A percentile compares a stretch with the other conserved stretches of the same genome.
Conservation (phyloP, 2,329 filamentous ascomycete species). For the Xylaria multiplex region DNA sequence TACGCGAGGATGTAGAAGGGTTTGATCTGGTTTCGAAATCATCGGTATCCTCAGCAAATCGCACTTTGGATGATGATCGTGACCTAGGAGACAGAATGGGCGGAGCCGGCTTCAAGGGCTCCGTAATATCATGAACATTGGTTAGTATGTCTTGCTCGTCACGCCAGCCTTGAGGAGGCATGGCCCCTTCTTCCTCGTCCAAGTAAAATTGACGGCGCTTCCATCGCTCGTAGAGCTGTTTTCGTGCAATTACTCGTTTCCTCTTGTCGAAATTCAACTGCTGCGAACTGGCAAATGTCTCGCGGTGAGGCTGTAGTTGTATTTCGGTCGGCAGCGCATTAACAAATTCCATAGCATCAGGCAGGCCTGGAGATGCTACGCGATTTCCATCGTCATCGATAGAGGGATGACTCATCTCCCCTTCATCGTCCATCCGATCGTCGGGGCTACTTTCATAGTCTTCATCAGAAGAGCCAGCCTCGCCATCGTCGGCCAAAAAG, state of each 20-base stretch:
- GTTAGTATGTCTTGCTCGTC: constrained; percentile 67
- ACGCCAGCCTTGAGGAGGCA: constrained; percentile 71
- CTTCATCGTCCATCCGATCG: constrained; percentile 40
- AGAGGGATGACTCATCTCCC: constrained; percentile 29
- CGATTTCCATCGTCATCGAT: constrained; percentile 23
- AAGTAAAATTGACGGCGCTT: constrained; percentile 81
- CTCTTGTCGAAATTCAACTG: constrained; percentile 52
- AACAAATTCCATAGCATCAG: constrained; percentile 46
- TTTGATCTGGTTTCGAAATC: constrained; percentile 78
- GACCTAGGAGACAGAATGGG: constrained; percentile 63
- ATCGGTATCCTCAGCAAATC: constrained; percentile 76
- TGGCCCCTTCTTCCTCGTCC: constrained; percentile 82
- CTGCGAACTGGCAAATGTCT: constrained; percentile 50
- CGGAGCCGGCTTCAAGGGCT: constrained; percentile 57
- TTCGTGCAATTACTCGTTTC: constrained; percentile 56
- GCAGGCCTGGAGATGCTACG: constrained; percentile 28
- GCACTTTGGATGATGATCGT: constrained; percentile 80
- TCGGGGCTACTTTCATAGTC: constrained; percentile 43
- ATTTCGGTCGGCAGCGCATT: constrained; percentile 53
- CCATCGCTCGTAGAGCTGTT: constrained; percentile 76
- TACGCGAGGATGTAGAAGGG: constrained; percentile 76
- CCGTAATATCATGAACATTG: constrained; percentile 51
- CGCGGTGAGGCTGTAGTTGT: constrained; percentile 53
- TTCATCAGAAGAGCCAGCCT: constrained; percentile 45
- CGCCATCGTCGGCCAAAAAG: constrained; percentile 37